Base-by-base conservation (phyloP, 345 rosid genomes). In the Bruguiera parviflora region DNA sequence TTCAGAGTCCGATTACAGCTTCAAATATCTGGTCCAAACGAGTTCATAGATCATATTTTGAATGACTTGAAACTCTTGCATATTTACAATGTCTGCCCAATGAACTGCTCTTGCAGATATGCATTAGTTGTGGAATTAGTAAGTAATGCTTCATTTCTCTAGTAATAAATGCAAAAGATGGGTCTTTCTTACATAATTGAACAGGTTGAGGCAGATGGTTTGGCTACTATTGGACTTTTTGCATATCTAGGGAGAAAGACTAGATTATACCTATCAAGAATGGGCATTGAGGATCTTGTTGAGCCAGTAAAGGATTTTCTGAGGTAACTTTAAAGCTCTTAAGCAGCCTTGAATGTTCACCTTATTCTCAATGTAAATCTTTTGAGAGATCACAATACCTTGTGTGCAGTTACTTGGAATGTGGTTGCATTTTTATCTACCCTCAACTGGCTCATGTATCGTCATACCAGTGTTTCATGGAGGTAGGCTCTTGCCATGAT, bases 141-240 rank as follows among this genome's bases (percentile, higher is more conserved):
- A 47, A 8, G 32, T 31, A 51, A 24, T 43, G 29, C 16, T 21
- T n/a, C 8, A 39, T 16, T 64, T 72, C 53, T 63, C 18, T 24
- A 25, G n/a, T 53, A 20, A 53, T 2, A 53, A 21, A 28, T 53
- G 60, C 32, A 28, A 49, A 49, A 20, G 28, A 8, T 15, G 61
- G 61, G 31, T 52, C n/a, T 21, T 39, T 15, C 37, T 33, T 28
- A 33, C 47, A 24, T 57, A 56, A 33, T 11, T 66, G 73, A 56
- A 71, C 78, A 86, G 88, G 83, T 75, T 72, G 78, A 79, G 73
- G 83, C 82, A 27, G 84, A 81, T 64, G 79, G 77, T 64, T 73
- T 86, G 81, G 91, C 89, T 61, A 81, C 84, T 60, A 78, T 88
- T 58, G 94, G 91, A 58, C 82, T 88, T 76, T 88, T 88, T 82